Conservation (phyloP, 1,284 basidiomycete genomes). For the Ceratobasidium sp. region DNA sequence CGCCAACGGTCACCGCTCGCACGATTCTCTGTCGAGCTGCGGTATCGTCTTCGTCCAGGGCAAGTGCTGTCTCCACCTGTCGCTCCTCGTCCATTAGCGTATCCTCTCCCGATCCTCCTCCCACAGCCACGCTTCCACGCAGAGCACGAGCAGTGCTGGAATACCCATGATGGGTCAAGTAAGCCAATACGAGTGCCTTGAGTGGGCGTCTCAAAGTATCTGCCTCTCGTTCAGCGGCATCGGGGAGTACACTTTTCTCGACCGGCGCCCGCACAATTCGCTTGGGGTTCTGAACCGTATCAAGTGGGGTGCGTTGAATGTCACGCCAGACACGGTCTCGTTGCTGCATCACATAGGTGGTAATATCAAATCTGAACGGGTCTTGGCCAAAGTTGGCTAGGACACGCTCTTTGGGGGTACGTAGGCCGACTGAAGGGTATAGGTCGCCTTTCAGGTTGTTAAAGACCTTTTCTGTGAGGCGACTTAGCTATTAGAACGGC, state of each 20-base stretch:
- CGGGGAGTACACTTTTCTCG: not conserved
- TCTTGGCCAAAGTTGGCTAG: constrained; percentile 85
- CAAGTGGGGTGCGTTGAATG: constrained; percentile 63
- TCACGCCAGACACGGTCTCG: constrained; percentile 65
- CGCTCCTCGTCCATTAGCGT: constrained; percentile 39
- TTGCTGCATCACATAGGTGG: constrained; percentile 72
- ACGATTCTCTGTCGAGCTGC: constrained; percentile 68
- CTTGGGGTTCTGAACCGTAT: constrained; percentile 44
- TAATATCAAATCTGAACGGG: constrained; percentile 86
- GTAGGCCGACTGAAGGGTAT: constrained; percentile 85
- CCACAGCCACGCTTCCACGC: constrained; percentile 48
- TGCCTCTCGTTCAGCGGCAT: constrained; percentile 20
- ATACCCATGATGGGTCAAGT: constrained; percentile 81
- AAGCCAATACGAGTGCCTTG: constrained; percentile 74
- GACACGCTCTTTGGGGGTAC: constrained; percentile 72
- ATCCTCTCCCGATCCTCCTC: constrained; percentile 12
- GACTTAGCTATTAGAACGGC: not conserved
- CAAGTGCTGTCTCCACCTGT: constrained; percentile 33
- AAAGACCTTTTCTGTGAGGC: constrained; percentile 63
- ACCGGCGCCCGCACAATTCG: constrained; percentile 24
- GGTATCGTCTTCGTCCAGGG: constrained; percentile 36
- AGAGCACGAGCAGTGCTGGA: constrained; percentile 70
- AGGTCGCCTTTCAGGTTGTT: constrained; percentile 65
- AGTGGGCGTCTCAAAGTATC: constrained; percentile 53
- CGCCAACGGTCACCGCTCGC: constrained; percentile 67